Base-by-base conservation (phyloP, 2,329 filamentous ascomycete species). In the Fusarium sarcochroum region DNA sequence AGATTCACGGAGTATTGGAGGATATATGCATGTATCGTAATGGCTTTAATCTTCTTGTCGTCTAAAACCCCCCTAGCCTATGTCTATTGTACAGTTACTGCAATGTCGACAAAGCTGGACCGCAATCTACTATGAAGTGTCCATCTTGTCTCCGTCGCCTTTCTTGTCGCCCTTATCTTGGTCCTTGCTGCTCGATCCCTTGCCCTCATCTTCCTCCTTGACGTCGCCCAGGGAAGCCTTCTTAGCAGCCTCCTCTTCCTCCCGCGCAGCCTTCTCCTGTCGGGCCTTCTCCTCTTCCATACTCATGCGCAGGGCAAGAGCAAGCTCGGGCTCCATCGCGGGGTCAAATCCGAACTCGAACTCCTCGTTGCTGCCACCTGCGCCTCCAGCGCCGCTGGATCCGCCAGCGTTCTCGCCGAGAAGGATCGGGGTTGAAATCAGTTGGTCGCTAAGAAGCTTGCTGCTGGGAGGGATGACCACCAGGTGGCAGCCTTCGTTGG, bases 241-340 rank as follows among this genome's bases (percentile, higher is more conserved):
- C 71, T 89, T 89, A 54, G 92, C 87, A 42, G 88, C 87, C 71
- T 89, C 87, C 72, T 93, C 91, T 72, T 93, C 91, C 68, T 93
- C 89, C 74, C 90, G 89, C 73, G 91, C 93, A 76, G 91, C 89
- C 82, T 93, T 93, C 79, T 97, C 94, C 81, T 97, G 91, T 75
- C 96, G 86, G 65, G 94, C 94, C 84, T 97, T 97, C 82, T 99
- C 96, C 79, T 99, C 96, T 79, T 99, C 96, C 88, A 97, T 93
- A 80, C 93, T 97, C 93, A 99, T 97, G 68, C 96, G 90, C 78
- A 99, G 84, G 52, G 96, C 96, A 72, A 99, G 88, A 21, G 96
- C 96, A 76, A 99, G 84, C 80, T 99, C 96, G 5, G 96, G 96
- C 77, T 99, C 96, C 75, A 94, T 87, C 54, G 91, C 91, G 15